These are phyloP conservation scores for Meira miltonrushii DNA, from an alignment of 1,284 basidiomycete species.

Conservation along the genomic window DNA sequence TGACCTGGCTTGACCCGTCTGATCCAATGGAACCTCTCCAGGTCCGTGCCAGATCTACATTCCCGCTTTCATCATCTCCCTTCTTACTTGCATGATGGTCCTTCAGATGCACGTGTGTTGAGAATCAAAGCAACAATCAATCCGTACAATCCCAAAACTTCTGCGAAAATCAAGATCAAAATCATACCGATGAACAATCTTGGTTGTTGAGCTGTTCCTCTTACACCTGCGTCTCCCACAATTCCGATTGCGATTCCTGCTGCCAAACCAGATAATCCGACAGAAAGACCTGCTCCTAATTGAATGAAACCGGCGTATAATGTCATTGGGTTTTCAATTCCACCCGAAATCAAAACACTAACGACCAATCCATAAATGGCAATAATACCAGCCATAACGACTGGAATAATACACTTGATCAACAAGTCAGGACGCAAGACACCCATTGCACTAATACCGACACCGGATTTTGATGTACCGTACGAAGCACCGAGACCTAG, in stretches of 20 bases:
- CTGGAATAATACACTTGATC: slow-evolving; percentile 96
- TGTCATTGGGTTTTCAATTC: slow-evolving; percentile 57
- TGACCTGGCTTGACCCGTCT: no score
- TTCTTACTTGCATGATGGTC: slow-evolving; percentile 11
- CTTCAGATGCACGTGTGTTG: slow-evolving; percentile 59
- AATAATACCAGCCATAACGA: slow-evolving; percentile 99
- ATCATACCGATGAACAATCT: slow-evolving; percentile 79
- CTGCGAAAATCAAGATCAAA: slow-evolving; percentile 59
- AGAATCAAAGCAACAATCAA: slow-evolving; percentile 85
- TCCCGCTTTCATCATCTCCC: no score
- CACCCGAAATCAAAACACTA: slow-evolving; percentile 55
- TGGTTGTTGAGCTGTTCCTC: slow-evolving; percentile 65
- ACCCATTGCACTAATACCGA: slow-evolving; percentile 93
- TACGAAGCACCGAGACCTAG: slow-evolving; percentile 82
- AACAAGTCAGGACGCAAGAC: slow-evolving; percentile 92
- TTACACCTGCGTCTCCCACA: slow-evolving; percentile 75
- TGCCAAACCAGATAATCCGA: slow-evolving; percentile 86
- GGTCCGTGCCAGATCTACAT: no score
- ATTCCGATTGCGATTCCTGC: slow-evolving; percentile 96
- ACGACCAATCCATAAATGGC: slow-evolving; percentile 64
- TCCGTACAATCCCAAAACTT: slow-evolving; percentile 82
- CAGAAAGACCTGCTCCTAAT: slow-evolving; percentile 85
- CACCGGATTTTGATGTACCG: slow-evolving; percentile 94
- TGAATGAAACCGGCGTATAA: slow-evolving; percentile 82
- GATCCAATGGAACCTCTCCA: no score